Base-by-base conservation (phyloP, 371 early-diverging fungal species). In the Rhizomucor pusillus region DNA sequence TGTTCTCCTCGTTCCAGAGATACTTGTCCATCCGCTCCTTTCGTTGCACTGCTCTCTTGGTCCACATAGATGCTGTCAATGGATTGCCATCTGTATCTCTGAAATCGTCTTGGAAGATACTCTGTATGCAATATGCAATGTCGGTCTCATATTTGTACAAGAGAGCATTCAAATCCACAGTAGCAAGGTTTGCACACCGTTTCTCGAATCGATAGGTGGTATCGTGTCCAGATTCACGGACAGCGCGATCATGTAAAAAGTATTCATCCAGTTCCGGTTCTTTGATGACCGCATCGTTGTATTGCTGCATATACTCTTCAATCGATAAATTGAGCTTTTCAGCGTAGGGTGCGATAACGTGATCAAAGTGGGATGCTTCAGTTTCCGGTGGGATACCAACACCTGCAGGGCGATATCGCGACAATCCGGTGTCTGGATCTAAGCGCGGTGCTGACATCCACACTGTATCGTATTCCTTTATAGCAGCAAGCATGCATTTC, bases 301-400 rank as follows among this genome's bases (percentile, higher is more conserved):
- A 94, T 55, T 67, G 54, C 3, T 62, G 55, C 59, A 79, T 80
- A 68, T 80, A 93, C 56, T 81, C 84, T 12, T 75, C 76, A 23
- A 90, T 75, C 37, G 75, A 53, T 13, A 92, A 51, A 19, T 85
- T 85, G 46, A 69, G 66, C 19, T 71, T 71, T 16, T 77, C 62
- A 7, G 94, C 94, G 62, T 74, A 94, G 1, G 93, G 93, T 63
- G 81, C 75, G 47, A 94, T 75, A 5, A 89, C 79, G 59, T 91
- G 90, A 65, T 89, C 85, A 67, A 94, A 96, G 64, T 96, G 96
- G 19, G 87, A 80, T 29, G 86, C 71, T 69, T 96, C 96, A 1
- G 94, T 94, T 70, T 96, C 96, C 0, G 96, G 96, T 25, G 96
- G 96, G 75, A 95, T 90, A 24, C 95, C 93, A 3, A 84, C 56